A percentile compares a stretch with the other conserved stretches of the same genome.
Conservation (phyloP, 768 basidiomycete species). For the Coprinopsis sp. region DNA sequence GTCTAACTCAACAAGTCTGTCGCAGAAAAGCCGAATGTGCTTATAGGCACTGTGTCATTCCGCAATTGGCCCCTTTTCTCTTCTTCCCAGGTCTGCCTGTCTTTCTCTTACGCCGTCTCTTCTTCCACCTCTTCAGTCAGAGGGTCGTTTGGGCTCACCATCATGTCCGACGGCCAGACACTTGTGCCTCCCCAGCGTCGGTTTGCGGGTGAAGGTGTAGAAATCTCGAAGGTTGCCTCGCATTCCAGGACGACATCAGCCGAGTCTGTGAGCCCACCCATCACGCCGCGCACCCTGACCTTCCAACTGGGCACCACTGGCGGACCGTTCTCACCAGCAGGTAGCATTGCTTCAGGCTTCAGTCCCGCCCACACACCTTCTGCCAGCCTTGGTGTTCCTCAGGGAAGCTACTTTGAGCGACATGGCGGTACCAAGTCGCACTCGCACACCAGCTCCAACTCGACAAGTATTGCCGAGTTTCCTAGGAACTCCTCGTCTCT, state of each 20-base stretch:
- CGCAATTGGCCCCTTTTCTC: background rate
- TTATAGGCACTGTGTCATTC: background rate
- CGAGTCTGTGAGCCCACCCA: constrained; percentile 31
- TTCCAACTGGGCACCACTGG: constrained; percentile 23
- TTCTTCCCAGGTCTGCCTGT: background rate
- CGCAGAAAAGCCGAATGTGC: background rate
- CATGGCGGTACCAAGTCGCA: constrained; percentile 37
- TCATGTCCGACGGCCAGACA: constrained; percentile 15
- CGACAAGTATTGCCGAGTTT: constrained; percentile 41
- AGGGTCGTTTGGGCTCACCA: background rate
- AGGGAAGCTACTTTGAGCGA: constrained; percentile 14
- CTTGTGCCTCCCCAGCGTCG: constrained; percentile 30
- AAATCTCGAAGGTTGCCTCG: constrained; percentile 20
- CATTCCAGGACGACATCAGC: constrained; percentile 33
- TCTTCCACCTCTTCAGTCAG: too few relatives aligned
- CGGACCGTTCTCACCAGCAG: constrained; percentile 52
- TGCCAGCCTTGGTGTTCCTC: constrained; percentile 20
- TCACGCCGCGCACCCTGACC: constrained; percentile 36
- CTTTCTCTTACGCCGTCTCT: background rate
- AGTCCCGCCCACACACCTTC: constrained; percentile 31
- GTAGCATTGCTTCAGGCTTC: constrained; percentile 43
- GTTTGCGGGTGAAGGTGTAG: constrained; percentile 22
- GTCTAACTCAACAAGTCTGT: background rate
- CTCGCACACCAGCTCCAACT: constrained; percentile 31
- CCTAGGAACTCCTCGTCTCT: constrained; percentile 34